phyloP scores from a whole-genome alignment of 2,329 filamentous ascomycete genomes.

The Trichoderma sp. region DNA sequence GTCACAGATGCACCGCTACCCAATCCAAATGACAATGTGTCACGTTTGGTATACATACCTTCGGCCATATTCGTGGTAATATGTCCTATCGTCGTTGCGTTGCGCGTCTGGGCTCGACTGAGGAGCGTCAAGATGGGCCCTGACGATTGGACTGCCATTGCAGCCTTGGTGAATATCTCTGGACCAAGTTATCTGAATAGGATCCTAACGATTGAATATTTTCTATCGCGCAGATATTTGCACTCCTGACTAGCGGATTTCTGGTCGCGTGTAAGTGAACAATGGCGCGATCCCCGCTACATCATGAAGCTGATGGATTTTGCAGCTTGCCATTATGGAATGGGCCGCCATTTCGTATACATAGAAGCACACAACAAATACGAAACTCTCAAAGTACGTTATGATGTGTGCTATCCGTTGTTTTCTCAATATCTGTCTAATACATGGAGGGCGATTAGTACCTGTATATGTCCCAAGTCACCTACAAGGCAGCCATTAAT shows the following conservation, averaged over 20 bases:
- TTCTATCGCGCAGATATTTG: neutral
- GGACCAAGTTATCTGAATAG: neutral
- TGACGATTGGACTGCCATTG: constrained; percentile 1
- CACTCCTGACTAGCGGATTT: neutral
- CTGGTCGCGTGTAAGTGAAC: neutral
- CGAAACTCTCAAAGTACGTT: neutral
- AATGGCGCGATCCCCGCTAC: neutral
- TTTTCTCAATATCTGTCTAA: neutral
- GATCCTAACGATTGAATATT: neutral
- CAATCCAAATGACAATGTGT: neutral
- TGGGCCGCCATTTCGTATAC: neutral
- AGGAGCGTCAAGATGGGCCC: neutral
- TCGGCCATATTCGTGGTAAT: neutral
- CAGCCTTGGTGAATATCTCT: neutral
- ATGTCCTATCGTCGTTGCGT: neutral
- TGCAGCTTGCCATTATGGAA: neutral
- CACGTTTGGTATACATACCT: neutral
- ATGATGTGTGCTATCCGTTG: neutral
- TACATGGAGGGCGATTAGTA: neutral
- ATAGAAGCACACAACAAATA: neutral
- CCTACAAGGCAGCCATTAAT: neutral
- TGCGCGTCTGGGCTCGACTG: neutral
- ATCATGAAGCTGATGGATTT: neutral
- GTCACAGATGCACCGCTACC: neutral
- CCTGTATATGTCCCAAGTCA: neutral